phyloP scores from a whole-genome alignment of 441 rosid genomes.

The Gossypium lobatum region DNA sequence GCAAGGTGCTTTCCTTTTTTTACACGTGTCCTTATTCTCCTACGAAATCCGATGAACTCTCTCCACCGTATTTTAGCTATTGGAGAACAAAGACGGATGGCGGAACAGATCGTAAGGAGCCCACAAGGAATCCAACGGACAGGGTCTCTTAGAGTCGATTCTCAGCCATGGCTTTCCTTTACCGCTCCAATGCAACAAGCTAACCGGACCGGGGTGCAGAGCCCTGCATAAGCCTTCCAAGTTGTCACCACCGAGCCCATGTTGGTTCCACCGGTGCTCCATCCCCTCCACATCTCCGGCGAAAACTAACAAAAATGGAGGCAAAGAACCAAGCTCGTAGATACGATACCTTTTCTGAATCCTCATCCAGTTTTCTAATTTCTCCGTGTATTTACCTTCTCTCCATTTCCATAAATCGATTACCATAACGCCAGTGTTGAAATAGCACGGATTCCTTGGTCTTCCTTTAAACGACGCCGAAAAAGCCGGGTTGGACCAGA shows the following conservation, averaged over 20 bases:
- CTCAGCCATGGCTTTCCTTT: constrained; percentile 82
- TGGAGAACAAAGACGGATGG: constrained; percentile 34
- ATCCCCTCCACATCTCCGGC: constrained; percentile 65
- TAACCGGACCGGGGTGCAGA: constrained; percentile 66
- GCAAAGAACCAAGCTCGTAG: constrained; percentile 69
- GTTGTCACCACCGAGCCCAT: constrained; percentile 74
- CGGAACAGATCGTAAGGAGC: constrained; percentile 56
- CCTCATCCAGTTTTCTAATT: constrained; percentile 64
- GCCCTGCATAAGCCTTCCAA: constrained; percentile 56
- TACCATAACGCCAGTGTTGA: constrained; percentile 88
- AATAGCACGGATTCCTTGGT: constrained; percentile 48
- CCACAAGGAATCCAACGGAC: constrained; percentile 62
- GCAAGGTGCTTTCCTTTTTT: not conserved
- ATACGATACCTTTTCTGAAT: constrained; percentile 53
- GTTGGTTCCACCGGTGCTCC: constrained; percentile 81
- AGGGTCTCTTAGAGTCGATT: constrained; percentile 48
- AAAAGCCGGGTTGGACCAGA: constrained; percentile 46
- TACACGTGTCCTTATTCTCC: not conserved
- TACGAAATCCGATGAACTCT: not conserved
- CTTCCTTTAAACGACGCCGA: constrained; percentile 34
- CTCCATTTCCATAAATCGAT: constrained; percentile 62
- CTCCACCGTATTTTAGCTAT: constrained; percentile 19
- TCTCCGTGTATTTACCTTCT: constrained; percentile 46
- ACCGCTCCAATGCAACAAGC: constrained; percentile 78
- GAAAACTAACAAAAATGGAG: constrained; percentile 70